phyloP scores from a whole-genome alignment of 73 alveolate species.

The Diophrys appendiculata region DNA sequence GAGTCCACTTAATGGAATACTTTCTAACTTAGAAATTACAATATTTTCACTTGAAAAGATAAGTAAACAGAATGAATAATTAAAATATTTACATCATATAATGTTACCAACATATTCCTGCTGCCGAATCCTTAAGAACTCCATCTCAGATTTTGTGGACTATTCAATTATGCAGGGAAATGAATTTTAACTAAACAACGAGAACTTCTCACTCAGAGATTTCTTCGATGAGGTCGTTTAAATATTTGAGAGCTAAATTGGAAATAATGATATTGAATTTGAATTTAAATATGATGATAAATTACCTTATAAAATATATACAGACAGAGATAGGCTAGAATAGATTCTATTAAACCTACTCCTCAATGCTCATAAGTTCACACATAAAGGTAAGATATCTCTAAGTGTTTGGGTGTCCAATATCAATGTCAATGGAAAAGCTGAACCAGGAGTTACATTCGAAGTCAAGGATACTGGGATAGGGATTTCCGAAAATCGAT shows the following conservation, averaged over 20 bases:
- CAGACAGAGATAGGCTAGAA: not conserved
- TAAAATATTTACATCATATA: not conserved
- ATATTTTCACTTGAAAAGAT: not conserved
- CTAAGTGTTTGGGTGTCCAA: not conserved
- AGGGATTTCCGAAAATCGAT: not conserved
- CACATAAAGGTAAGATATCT: not conserved
- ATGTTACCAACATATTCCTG: not conserved
- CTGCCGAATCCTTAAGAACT: not conserved
- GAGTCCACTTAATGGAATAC: constrained; percentile 5
- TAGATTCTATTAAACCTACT: not conserved
- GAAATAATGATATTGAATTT: not conserved
- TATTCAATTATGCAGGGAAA: not conserved
- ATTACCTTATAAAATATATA: not conserved
- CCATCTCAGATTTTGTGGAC: not conserved
- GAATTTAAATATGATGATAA: not conserved
- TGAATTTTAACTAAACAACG: not conserved
- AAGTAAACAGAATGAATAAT: not conserved
- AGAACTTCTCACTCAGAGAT: not conserved
- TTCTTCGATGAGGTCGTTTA: not conserved
- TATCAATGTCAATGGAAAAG: not conserved
- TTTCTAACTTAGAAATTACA: not conserved
- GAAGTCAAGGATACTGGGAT: constrained; percentile 2
- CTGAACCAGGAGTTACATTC: not conserved
- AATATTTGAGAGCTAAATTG: not conserved
- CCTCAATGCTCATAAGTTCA: constrained; percentile 14